Evolutionary conservation across 1,139 yeast species (phyloP), one percentile per base, ranked within the genome.

Genomic region (Meyerozyma smithsonii): DNA sequence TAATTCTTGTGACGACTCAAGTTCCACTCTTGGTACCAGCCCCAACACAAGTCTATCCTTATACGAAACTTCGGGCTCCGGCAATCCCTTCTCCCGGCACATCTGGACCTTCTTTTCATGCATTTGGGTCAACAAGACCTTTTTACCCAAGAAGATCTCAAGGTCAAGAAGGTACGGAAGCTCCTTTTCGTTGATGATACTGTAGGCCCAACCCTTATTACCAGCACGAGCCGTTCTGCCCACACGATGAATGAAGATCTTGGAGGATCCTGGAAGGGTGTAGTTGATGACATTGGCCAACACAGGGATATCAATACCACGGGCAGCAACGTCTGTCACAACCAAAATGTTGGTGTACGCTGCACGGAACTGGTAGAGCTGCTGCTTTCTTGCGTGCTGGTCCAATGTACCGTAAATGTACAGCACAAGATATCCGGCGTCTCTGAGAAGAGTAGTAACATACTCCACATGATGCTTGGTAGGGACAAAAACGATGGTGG

Each of bases 161-260:
- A 94, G 70, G 61, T 94, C 99, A 39, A 92, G 71, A 38, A 94
- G 63, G 53, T 92, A 94, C 5, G 98, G 96, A 43, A 92, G 64
- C 58, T 94, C 99, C 45, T 77, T 74, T 49, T 89, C 96, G 45
- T 82, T 76, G 4, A 90, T 84, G 42, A 94, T 78, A 1, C 97
- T 84, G 58, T 87, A 94, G 0, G 98, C 98, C 96, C 97, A 90
- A 56, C 99, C 99, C 50, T 79, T 80, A 56, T 89, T 84, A 59
- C 99, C 99, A 8, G 98, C 98, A 74, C 99, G 84, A 11, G 98
- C 99, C 36, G 99, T 92, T 74, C 99, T 82, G 62, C 99, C 99
- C 39, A 94, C 98, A 66, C 99, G 80, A 64, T 92, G 99, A 41
- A 92, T 79, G 61, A 92, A 94, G 43, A 90, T 85, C 60, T 94